Conservation (phyloP, 345 rosid genomes). For the Lumnitzera racemosa region DNA sequence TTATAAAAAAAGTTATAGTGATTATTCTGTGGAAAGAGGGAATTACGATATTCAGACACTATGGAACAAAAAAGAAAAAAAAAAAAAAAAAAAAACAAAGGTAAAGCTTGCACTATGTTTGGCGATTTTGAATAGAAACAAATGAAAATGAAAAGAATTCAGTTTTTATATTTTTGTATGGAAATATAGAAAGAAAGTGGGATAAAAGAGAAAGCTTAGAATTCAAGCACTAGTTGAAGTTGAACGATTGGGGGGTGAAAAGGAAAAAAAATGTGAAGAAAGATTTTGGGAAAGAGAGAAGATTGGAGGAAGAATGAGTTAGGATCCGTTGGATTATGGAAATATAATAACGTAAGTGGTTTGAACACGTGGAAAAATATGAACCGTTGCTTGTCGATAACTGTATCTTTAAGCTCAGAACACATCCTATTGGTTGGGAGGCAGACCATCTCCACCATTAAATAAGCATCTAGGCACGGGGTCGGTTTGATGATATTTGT, state of each 20-base stretch:
- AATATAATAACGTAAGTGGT: constrained; percentile 2
- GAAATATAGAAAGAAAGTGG: too few relatives aligned
- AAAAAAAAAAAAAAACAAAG: too few relatives aligned
- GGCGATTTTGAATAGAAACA: too few relatives aligned
- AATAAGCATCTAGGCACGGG: constrained; percentile 15
- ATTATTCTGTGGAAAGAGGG: too few relatives aligned
- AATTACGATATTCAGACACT: too few relatives aligned
- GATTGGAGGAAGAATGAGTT: constrained; percentile 1
- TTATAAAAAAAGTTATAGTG: too few relatives aligned
- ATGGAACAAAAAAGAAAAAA: too few relatives aligned
- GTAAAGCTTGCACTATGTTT: too few relatives aligned
- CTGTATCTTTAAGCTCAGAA: constrained; percentile 1
- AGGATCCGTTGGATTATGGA: constrained; percentile 14
- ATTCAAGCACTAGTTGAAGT: background rate
- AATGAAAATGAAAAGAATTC: too few relatives aligned
- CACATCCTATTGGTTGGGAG: constrained; percentile 11
- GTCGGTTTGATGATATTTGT: constrained; percentile 9
- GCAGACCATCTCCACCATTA: constrained; percentile 9
- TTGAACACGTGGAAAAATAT: constrained; percentile 15
- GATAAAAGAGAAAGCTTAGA: too few relatives aligned
- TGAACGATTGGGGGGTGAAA: background rate
- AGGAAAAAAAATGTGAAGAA: background rate
- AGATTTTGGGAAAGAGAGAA: background rate
- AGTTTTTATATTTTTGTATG: too few relatives aligned
- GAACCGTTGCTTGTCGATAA: constrained; percentile 31